Conservation (phyloP, 192 early-diverging fungal genomes). For the Pilaira anomala region DNA sequence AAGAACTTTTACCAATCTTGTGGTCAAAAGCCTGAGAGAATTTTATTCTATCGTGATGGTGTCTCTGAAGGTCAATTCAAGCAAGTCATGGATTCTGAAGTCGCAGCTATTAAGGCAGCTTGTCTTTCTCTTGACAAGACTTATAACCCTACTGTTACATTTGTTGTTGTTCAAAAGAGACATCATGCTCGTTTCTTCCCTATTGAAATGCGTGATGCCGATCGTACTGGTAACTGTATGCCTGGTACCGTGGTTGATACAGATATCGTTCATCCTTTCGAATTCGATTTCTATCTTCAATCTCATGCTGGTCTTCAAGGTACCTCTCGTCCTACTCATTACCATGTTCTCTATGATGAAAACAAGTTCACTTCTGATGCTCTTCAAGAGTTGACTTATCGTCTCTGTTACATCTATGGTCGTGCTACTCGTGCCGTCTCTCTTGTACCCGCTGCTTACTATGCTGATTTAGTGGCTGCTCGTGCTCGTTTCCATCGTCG, state of each 20-base stretch:
- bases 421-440: slow-evolving; percentile 86
- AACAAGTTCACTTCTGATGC: slow-evolving; percentile 78
- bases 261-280: slow-evolving; percentile 69
- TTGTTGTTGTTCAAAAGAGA: slow-evolving; percentile 84
- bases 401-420: slow-evolving; percentile 87
- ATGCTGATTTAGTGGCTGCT: slow-evolving; percentile 88
- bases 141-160: slow-evolving; percentile 82
- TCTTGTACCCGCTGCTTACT: slow-evolving; percentile 89
- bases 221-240: slow-evolving; percentile 74
- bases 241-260: slow-evolving; percentile 82
- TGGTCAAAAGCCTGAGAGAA: slow-evolving; percentile 69
- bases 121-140: slow-evolving; percentile 58
- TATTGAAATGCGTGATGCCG: slow-evolving; percentile 52
- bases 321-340: slow-evolving; percentile 88
- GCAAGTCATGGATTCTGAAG: slow-evolving; percentile 70
- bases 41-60: slow-evolving; percentile 88
- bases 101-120: slow-evolving; percentile 46
- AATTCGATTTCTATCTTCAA: slow-evolving; percentile 88
- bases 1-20: slow-evolving; percentile 63
- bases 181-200: slow-evolving; percentile 90
- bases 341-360: slow-evolving; percentile 87
- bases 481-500: slow-evolving; percentile 82
- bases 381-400: slow-evolving; percentile 85
- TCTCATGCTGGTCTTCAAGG: slow-evolving; percentile 91
- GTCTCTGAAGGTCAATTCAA: slow-evolving; percentile 88